Evolutionary conservation across 2,329 filamentous ascomycete species (phyloP).

Genomic region (Juglanconis oblonga): DNA sequence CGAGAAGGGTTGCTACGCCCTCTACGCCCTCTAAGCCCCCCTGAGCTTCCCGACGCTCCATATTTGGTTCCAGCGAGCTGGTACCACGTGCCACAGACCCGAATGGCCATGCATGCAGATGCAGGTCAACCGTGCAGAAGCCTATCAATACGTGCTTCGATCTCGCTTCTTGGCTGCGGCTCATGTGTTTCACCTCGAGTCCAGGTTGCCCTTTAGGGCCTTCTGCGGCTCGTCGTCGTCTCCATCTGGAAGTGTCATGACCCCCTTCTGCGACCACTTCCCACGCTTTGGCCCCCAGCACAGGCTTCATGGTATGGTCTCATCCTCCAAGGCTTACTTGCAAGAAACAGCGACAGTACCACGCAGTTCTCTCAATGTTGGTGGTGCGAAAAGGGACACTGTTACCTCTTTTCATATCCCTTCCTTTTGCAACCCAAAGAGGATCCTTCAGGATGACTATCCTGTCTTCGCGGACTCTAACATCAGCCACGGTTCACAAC

Average conservation of each 20-base stretch:
- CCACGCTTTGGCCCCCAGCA: constrained; percentile 2
- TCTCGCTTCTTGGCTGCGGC: background rate
- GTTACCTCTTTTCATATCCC: background rate
- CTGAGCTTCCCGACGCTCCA: constrained; percentile 1
- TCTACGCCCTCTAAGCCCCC: constrained; percentile 13
- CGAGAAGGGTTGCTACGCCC: background rate
- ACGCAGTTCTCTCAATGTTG: background rate
- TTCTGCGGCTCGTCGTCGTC: background rate
- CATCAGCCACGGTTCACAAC: background rate
- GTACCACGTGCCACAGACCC: background rate
- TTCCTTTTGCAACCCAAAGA: background rate
- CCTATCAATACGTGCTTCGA: background rate
- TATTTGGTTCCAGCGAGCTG: constrained; percentile 5
- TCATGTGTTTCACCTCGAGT: background rate
- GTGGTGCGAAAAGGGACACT: background rate
- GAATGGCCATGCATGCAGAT: background rate
- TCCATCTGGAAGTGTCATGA: background rate
- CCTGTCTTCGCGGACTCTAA: constrained; percentile 1
- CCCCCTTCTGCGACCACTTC: background rate
- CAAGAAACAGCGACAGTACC: background rate
- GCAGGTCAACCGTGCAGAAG: background rate
- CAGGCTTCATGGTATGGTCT: constrained; percentile 1
- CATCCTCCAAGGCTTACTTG: constrained; percentile 14
- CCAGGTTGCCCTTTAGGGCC: background rate
- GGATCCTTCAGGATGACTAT: constrained; percentile 17